These are phyloP conservation scores for Aspergillus fructus DNA, from an alignment of 2,329 filamentous ascomycete species.

Conservation along the genomic window DNA sequence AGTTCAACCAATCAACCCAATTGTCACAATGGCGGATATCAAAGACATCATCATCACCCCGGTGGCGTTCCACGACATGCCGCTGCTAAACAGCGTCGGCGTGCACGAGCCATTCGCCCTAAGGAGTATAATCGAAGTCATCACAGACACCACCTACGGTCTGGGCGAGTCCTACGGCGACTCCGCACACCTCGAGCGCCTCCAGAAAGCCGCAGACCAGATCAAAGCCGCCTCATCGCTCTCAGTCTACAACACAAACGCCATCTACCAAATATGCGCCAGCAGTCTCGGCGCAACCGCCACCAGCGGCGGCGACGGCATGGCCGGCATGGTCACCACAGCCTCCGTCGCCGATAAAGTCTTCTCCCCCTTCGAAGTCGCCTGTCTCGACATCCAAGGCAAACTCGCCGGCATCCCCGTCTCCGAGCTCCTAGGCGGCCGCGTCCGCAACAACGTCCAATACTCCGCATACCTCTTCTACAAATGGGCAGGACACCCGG, in stretches of 20 bases:
- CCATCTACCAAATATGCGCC: slow-evolving; percentile 25
- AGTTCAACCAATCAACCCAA: neutral
- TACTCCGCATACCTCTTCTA: slow-evolving; percentile 49
- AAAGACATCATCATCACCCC: slow-evolving; percentile 44
- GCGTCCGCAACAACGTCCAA: slow-evolving; percentile 41
- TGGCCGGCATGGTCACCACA: slow-evolving; percentile 43
- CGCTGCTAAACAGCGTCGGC: slow-evolving; percentile 45
- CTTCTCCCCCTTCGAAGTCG: slow-evolving; percentile 46
- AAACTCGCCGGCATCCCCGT: slow-evolving; percentile 43
- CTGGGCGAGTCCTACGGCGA: slow-evolving; percentile 46
- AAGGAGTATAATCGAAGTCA: slow-evolving; percentile 44
- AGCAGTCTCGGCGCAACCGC: slow-evolving; percentile 19
- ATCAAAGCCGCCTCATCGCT: neutral
- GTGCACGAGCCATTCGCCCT: slow-evolving; percentile 47
- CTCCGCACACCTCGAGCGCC: slow-evolving; percentile 36
- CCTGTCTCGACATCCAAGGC: slow-evolving; percentile 44
- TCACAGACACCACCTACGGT: slow-evolving; percentile 34
- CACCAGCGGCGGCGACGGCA: slow-evolving; percentile 28
- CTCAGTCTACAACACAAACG: slow-evolving; percentile 19
- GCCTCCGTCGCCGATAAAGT: slow-evolving; percentile 44
- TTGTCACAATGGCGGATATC: slow-evolving; percentile 20
- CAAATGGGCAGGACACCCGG: slow-evolving; percentile 45
- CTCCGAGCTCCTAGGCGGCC: slow-evolving; percentile 41
- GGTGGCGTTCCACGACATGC: slow-evolving; percentile 48
- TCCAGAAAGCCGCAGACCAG: slow-evolving; percentile 28